These are phyloP conservation scores for Sorghum bicolor DNA, from an alignment of 176 grass and related monocot genomes.

Conservation along the genomic window Sorghum_bicolor_NCBIv3 NC_012870.2:3728001-3728500, in stretches of 20 bases:
- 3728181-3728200: not conserved
- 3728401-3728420: too few relatives aligned
- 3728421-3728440: not conserved
- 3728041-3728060: not conserved
- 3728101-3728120: not conserved
- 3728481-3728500: not conserved
- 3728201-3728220: constrained; percentile 2
- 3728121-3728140: not conserved
- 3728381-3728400: too few relatives aligned
- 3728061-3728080: constrained; percentile 18
- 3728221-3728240: not conserved
- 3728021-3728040: not conserved
- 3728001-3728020: not conserved
- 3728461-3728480: not conserved
- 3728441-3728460: not conserved
- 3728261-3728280: not conserved
- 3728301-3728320: not conserved
- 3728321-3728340: not conserved
- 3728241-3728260: not conserved
- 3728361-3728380: not conserved
- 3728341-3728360: not conserved
- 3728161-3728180: too few relatives aligned
- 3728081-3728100: not conserved
- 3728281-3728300: not conserved
- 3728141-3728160: not conserved